Conservation (phyloP, 805 yeast genomes). For the Yarrowia sp. region DNA sequence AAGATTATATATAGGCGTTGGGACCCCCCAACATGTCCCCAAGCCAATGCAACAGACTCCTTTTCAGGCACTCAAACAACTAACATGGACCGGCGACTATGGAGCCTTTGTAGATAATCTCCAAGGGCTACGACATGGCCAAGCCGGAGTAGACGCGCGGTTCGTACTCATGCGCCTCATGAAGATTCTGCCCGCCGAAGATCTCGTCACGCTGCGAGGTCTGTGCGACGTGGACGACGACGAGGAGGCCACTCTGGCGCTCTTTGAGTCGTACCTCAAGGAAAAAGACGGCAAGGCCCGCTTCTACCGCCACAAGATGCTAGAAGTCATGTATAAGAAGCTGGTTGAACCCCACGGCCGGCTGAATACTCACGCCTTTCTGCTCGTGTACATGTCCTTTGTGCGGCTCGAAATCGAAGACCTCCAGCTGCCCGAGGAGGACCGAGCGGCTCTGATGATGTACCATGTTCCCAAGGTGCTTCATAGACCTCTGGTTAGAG, state of each 20-base stretch:
- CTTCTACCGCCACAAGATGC: slow-evolving; percentile 13
- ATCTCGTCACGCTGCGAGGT: slow-evolving; percentile 5
- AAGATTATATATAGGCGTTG: not conserved
- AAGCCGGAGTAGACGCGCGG: slow-evolving; percentile 2
- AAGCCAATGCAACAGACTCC: slow-evolving; percentile 22
- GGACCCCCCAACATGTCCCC: not conserved
- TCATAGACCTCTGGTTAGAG: not conserved
- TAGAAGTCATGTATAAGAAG: slow-evolving; percentile 15
- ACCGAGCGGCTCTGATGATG: slow-evolving; percentile 9
- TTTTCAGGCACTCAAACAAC: slow-evolving; percentile 23
- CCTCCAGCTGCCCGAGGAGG: slow-evolving; percentile 10
- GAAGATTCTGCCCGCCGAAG: slow-evolving; percentile 19
- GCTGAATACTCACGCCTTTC: slow-evolving; percentile 15
- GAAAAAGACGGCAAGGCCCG: slow-evolving; percentile 19
- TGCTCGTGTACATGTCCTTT: slow-evolving; percentile 18
- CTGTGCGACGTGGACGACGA: slow-evolving; percentile 22
- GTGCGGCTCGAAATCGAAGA: slow-evolving; percentile 21
- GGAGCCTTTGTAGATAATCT: slow-evolving; percentile 23
- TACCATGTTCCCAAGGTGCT: slow-evolving; percentile 5
- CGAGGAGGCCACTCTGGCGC: slow-evolving; percentile 9
- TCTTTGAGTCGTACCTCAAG: slow-evolving; percentile 13
- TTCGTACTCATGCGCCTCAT: slow-evolving; percentile 19
- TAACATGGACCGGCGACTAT: slow-evolving; percentile 25
- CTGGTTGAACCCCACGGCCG: slow-evolving; percentile 19
- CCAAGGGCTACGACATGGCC: slow-evolving; percentile 11